These are phyloP conservation scores for Podospora pseudoanserina DNA, from an alignment of 495 filamentous ascomycete species.

Conservation along the genomic window DNA sequence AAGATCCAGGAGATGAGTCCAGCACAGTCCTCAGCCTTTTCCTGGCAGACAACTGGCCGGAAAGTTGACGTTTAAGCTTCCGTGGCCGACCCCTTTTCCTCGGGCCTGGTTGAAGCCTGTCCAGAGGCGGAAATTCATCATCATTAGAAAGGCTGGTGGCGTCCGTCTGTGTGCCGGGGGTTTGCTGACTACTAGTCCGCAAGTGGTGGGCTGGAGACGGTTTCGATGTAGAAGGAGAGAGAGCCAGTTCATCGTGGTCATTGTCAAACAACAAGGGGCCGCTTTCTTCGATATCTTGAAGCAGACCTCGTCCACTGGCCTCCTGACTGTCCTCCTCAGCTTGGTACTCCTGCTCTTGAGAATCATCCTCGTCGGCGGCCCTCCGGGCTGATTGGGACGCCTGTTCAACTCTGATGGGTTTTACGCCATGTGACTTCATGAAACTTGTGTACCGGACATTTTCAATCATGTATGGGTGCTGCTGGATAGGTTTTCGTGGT, in stretches of 20 bases:
- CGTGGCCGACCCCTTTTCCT: slow-evolving; percentile 10
- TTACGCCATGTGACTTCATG: slow-evolving; percentile 60
- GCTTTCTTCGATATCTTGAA: slow-evolving; percentile 28
- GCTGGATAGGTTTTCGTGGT: slow-evolving; percentile 69
- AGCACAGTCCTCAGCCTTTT: slow-evolving; percentile 22
- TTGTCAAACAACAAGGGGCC: slow-evolving; percentile 24
- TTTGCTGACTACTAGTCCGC: slow-evolving; percentile 26
- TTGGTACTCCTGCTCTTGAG: slow-evolving; percentile 48
- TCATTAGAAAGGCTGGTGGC: slow-evolving; percentile 31
- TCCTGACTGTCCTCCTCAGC: slow-evolving; percentile 51
- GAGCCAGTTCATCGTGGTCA: slow-evolving; percentile 31
- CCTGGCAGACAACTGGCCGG: slow-evolving; percentile 19
- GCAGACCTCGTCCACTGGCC: slow-evolving; percentile 17
- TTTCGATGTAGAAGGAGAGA: slow-evolving; percentile 29
- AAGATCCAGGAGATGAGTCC: slow-evolving; percentile 21
- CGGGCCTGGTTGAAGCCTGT: slow-evolving; percentile 23
- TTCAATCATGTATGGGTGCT: slow-evolving; percentile 69
- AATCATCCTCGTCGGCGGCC: slow-evolving; percentile 38
- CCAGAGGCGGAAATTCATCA: slow-evolving; percentile 39
- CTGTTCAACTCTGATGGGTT: slow-evolving; percentile 53
- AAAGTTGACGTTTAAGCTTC: slow-evolving; percentile 23
- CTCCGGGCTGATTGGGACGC: slow-evolving; percentile 30
- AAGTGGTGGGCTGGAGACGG: slow-evolving; percentile 24
- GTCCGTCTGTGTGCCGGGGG: slow-evolving; percentile 27
- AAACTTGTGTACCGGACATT: slow-evolving; percentile 59